phyloP scores from a whole-genome alignment of 2,329 filamentous ascomycete genomes.

The Fusarium sp. region DNA sequence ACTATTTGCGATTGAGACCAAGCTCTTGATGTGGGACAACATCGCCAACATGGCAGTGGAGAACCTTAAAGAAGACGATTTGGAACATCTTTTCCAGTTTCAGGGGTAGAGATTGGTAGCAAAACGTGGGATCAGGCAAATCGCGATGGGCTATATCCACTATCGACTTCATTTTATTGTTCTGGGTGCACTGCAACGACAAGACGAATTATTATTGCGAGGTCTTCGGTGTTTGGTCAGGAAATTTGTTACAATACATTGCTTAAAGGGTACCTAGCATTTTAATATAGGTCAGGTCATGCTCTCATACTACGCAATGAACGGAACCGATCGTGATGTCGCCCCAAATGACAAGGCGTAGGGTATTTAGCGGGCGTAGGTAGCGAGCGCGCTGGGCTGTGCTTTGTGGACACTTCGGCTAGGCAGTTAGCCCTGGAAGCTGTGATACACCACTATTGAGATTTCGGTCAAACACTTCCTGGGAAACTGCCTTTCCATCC shows the following conservation, averaged over 20 bases:
- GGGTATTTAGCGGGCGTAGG: neutral
- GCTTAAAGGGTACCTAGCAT: neutral
- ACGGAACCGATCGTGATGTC: neutral
- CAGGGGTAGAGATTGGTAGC: neutral
- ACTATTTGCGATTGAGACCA: neutral
- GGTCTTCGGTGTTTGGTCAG: neutral
- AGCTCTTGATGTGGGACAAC: neutral
- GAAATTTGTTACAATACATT: neutral
- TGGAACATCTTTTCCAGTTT: neutral
- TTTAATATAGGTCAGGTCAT: neutral
- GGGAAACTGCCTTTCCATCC: fast-evolving
- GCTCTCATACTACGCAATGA: neutral
- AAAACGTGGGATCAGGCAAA: fast-evolving
- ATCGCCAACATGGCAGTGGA: neutral
- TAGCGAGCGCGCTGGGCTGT: neutral
- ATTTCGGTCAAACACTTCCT: neutral
- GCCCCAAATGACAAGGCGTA: neutral
- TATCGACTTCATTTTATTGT: no score
- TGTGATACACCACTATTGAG: neutral
- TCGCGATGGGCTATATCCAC: fast-evolving
- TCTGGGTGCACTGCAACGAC: neutral
- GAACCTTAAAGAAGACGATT: neutral
- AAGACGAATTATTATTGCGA: neutral
- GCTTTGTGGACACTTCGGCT: neutral
- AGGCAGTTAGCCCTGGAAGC: neutral